Evolutionary conservation across 139 green algal genomes (phyloP).

Genomic region (Zygnema circumcarinatum): DNA sequence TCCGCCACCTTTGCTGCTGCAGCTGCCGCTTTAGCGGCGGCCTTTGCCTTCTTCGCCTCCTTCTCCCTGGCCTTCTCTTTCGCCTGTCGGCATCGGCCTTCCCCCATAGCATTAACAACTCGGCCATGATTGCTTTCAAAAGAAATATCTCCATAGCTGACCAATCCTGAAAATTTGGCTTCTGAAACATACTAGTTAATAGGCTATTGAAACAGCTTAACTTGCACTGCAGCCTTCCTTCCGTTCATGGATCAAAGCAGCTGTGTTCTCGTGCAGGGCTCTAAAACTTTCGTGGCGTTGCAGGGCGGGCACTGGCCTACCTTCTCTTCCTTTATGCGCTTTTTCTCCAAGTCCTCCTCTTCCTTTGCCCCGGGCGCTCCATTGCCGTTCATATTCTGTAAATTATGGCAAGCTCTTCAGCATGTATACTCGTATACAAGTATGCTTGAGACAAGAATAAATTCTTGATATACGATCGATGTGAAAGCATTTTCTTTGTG

Average conservation of each 20-base stretch:
- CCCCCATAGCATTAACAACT: neutral
- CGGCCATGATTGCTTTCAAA: no score
- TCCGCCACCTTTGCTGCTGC: slow-evolving; percentile 40
- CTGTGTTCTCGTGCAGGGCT: neutral
- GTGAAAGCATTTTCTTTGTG: neutral
- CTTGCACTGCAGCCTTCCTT: neutral
- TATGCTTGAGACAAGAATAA: neutral
- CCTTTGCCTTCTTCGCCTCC: slow-evolving; percentile 74
- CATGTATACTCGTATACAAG: neutral
- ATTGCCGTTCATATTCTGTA: neutral
- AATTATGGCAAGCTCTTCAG: neutral
- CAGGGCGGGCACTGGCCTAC: neutral
- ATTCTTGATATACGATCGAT: neutral
- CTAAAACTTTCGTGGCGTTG: neutral
- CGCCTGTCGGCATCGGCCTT: slow-evolving; percentile 3
- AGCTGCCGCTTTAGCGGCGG: slow-evolving; percentile 63
- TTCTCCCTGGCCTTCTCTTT: slow-evolving; percentile 52
- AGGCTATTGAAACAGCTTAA: slow-evolving; percentile 5
- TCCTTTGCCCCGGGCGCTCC: neutral
- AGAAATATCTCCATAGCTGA: neutral
- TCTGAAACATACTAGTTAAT: neutral
- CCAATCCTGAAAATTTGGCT: neutral
- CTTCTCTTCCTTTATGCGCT: slow-evolving; percentile 57
- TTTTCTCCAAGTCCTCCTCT: slow-evolving; percentile 58
- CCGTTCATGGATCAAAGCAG: neutral